Percentiles rank a stretch among this genome's conserved stretches.
Evolutionary conservation across 2,329 filamentous ascomycete species (phyloP).

Genomic region (Rhynchosporium agropyri): DNA sequence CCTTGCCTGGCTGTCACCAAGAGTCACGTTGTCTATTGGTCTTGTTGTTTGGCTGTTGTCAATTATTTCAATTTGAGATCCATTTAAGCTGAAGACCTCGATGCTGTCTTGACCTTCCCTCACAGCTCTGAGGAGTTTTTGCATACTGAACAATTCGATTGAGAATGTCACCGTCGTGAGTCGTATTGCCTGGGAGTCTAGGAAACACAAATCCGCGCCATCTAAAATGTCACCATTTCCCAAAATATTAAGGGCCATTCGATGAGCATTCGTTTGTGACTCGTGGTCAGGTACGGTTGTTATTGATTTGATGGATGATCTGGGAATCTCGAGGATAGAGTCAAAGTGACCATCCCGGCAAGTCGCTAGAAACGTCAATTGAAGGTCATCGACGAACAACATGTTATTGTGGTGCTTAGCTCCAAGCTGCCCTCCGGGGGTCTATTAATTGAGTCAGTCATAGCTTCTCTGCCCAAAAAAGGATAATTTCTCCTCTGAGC

Average conservation of each 20-base stretch:
- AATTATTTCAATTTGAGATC: not conserved
- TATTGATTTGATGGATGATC: conserved; percentile 5
- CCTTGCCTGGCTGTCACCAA: conserved; percentile 2
- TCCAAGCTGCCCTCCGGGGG: conserved; percentile 17
- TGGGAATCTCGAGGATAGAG: conserved; percentile 23
- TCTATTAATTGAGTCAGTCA: not conserved
- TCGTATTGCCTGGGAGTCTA: not conserved
- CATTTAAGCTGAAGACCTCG: not conserved
- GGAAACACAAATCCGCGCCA: not conserved
- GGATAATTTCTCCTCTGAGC: not conserved
- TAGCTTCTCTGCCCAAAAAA: not conserved
- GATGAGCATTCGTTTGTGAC: conserved; percentile 1
- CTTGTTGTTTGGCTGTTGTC: not conserved
- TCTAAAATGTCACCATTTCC: not conserved
- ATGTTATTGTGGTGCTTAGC: conserved; percentile 16
- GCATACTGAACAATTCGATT: not conserved
- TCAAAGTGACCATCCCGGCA: conserved; percentile 17
- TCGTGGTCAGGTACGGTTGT: not conserved
- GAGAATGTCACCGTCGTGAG: conserved; percentile 6
- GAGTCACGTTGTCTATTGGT: not conserved
- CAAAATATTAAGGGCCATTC: not conserved
- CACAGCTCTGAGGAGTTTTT: not conserved
- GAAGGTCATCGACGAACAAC: conserved; percentile 22
- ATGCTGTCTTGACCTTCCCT: not conserved
- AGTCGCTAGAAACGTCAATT: conserved; percentile 17